Conservation (phyloP, 495 filamentous ascomycete species). For the Pseudoneurospora amorphoporcata region DNA sequence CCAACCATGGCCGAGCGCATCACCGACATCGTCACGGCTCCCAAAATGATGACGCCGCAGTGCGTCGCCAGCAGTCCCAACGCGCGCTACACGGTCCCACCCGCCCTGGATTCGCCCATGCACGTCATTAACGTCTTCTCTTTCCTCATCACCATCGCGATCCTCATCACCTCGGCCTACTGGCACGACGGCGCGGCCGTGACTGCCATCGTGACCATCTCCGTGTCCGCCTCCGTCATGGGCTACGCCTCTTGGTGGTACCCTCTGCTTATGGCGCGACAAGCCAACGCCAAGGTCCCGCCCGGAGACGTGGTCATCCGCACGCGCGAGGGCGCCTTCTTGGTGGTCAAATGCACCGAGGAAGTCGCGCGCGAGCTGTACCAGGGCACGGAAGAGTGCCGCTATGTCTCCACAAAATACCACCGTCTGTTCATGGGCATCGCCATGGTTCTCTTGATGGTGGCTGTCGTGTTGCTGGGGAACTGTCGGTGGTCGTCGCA, state of each 20-base stretch:
- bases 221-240: slow-evolving; percentile 37
- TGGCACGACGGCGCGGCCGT: slow-evolving; percentile 45
- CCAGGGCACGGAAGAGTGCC: slow-evolving; percentile 44
- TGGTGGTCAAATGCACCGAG: slow-evolving; percentile 52
- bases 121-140: slow-evolving; percentile 43
- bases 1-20: slow-evolving; percentile 24
- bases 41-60: slow-evolving; percentile 14
- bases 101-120: slow-evolving; percentile 36
- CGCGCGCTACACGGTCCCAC: slow-evolving; percentile 34
- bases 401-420: slow-evolving; percentile 31
- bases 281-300: slow-evolving; percentile 39
- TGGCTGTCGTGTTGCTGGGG: slow-evolving; percentile 48
- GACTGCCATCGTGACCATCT: slow-evolving; percentile 35
- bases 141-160: slow-evolving; percentile 36
- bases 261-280: slow-evolving; percentile 40
- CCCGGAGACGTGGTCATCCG: slow-evolving; percentile 50
- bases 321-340: slow-evolving; percentile 50
- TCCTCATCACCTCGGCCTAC: slow-evolving; percentile 24
- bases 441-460: slow-evolving; percentile 52
- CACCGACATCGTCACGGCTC: slow-evolving; percentile 26
- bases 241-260: slow-evolving; percentile 46
- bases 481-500: slow-evolving; percentile 53
- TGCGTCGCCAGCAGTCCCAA: slow-evolving; percentile 7
- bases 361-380: slow-evolving; percentile 57
- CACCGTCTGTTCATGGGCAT: slow-evolving; percentile 45